Evolutionary conservation across 805 yeast genomes (phyloP).

Genomic region (Ogataea methylovora): DNA sequence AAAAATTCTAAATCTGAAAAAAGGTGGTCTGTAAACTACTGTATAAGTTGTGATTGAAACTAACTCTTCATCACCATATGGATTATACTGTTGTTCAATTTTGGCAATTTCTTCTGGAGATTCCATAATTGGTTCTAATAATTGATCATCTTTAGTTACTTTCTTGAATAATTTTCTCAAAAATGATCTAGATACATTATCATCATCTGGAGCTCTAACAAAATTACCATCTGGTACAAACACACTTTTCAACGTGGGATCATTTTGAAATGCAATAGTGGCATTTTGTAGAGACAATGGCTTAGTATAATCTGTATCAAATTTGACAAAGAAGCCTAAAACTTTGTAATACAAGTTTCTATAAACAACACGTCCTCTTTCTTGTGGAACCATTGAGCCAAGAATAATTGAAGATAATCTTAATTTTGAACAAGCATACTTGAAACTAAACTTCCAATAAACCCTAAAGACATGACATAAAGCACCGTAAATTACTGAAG

Average conservation of each 20-base stretch:
- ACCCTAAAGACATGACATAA: neutral
- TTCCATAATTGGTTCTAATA: conserved; percentile 35
- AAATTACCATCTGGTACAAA: conserved; percentile 77
- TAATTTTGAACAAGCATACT: conserved; percentile 43
- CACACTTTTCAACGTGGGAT: conserved; percentile 39
- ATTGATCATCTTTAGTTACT: conserved; percentile 72
- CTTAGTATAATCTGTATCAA: conserved; percentile 46
- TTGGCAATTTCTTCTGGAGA: conserved; percentile 32
- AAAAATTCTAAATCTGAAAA: conserved; percentile 53
- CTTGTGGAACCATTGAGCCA: conserved; percentile 52
- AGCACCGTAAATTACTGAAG: too few species aligned
- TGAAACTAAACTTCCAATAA: conserved; percentile 61
- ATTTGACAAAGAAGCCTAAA: too few species aligned
- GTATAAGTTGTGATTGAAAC: conserved; percentile 38
- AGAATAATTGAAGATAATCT: conserved; percentile 78
- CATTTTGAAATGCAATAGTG: conserved; percentile 26
- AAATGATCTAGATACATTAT: conserved; percentile 60
- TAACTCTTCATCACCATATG: conserved; percentile 28
- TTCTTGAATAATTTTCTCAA: conserved; percentile 67
- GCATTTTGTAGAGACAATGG: conserved; percentile 38
- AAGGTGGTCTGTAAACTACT: conserved; percentile 83
- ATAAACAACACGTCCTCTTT: conserved; percentile 62
- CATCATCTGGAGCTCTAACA: conserved; percentile 83
- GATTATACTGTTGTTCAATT: conserved; percentile 26
- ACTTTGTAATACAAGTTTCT: conserved; percentile 40